A percentile compares a stretch with the other conserved stretches of the same genome.
Conservation (phyloP, 2,329 filamentous ascomycete species). For the Nemania diffusa region DNA sequence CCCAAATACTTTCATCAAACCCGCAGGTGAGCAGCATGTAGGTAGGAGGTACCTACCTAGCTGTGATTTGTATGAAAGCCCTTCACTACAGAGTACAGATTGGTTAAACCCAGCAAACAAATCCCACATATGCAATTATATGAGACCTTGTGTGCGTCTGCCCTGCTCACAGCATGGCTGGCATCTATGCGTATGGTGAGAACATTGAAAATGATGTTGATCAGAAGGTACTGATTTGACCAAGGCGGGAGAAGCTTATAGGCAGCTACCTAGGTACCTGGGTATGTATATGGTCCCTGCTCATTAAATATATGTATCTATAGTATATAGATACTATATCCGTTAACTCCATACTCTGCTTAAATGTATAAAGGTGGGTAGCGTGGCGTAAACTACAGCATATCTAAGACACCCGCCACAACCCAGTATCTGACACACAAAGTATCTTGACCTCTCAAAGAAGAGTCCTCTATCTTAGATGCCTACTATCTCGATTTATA, state of each 20-base stretch:
- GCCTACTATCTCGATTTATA: no score
- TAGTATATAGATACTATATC: not conserved
- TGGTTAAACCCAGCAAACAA: not conserved
- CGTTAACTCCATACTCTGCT: no score
- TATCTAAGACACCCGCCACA: conserved; percentile 1
- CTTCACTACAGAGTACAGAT: not conserved
- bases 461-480: no score
- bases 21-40: not conserved
- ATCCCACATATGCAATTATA: not conserved
- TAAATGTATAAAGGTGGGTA: not conserved
- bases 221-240: conserved; percentile 1
- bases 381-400: not conserved
- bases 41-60: no score
- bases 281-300: no score
- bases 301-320: not conserved
- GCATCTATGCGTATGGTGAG: not conserved
- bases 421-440: not conserved
- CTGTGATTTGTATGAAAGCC: not conserved
- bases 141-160: not conserved
- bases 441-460: not conserved
- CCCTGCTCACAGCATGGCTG: not conserved
- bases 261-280: not conserved
- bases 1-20: not conserved
- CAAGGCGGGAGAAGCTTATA: no score
- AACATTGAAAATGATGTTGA: not conserved